These are phyloP conservation scores for Waltiozyma sp. DNA, from an alignment of 1,139 yeast species.

Conservation along the genomic window DNA sequence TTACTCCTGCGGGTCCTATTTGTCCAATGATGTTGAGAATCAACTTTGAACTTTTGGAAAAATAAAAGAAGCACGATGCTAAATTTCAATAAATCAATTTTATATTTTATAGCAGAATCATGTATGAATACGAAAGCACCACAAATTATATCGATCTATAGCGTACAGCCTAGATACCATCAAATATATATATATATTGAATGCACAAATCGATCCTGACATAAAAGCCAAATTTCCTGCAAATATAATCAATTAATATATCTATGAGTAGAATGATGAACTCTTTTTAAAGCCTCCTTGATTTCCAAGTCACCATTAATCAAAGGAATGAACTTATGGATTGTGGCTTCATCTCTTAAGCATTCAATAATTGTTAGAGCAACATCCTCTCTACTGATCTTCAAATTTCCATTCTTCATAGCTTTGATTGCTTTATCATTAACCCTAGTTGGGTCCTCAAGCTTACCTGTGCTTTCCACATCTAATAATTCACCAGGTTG, in stretches of 20 bases:
- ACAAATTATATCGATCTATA: too few species aligned
- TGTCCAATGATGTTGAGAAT: conserved; percentile 22
- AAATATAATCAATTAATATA: too few species aligned
- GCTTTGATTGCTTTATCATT: conserved; percentile 5
- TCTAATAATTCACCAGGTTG: conserved; percentile 37
- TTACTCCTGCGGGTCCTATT: conserved; percentile 39
- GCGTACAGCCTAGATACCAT: too few species aligned
- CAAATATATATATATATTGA: too few species aligned
- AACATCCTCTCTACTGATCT: conserved; percentile 28
- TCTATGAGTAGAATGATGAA: not conserved
- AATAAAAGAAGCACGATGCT: too few species aligned
- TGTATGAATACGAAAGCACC: too few species aligned
- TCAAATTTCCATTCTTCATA: conserved; percentile 2
- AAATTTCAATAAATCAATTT: too few species aligned
- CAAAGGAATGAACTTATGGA: conserved; percentile 22
- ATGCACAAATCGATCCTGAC: too few species aligned
- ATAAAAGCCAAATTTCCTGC: too few species aligned
- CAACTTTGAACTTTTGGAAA: too few species aligned
- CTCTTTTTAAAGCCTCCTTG: conserved; percentile 14
- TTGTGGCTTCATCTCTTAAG: conserved; percentile 17
- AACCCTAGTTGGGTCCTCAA: conserved; percentile 14
- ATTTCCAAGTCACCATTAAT: conserved; percentile 24
- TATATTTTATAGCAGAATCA: too few species aligned
- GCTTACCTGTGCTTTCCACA: conserved; percentile 29
- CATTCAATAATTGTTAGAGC: conserved; percentile 38